Evolutionary conservation across 202 grass and related monocot species (phyloP).

Genomic region (Elaeis oleifera): DNA sequence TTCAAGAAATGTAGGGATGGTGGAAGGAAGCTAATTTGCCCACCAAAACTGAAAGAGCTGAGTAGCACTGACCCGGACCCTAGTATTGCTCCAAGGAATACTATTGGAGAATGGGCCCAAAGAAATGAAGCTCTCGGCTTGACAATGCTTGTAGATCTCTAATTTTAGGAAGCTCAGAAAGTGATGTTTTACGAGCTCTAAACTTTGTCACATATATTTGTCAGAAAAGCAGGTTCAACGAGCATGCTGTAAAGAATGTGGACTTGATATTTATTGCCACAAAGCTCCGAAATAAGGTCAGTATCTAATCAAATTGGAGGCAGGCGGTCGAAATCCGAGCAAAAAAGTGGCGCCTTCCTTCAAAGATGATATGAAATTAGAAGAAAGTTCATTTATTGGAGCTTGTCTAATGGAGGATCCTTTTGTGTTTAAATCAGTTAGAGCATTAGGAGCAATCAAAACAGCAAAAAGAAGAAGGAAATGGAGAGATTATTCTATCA

Average conservation of each 20-base stretch:
- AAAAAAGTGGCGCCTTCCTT: too few relatives aligned
- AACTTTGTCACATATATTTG: constrained; percentile 60
- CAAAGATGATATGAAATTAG: too few relatives aligned
- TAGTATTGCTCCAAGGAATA: constrained; percentile 65
- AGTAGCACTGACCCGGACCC: constrained; percentile 21
- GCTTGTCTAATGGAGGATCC: too few relatives aligned
- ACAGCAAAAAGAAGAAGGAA: constrained; percentile 12
- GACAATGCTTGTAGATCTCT: constrained; percentile 54
- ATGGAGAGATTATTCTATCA: constrained; percentile 40
- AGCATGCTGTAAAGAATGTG: too few relatives aligned
- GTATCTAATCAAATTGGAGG: too few relatives aligned
- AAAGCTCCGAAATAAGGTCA: too few relatives aligned
- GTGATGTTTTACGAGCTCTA: constrained; percentile 61
- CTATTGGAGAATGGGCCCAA: constrained; percentile 78
- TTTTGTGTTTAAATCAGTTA: too few relatives aligned
- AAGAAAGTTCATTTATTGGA: too few relatives aligned
- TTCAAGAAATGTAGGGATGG: too few relatives aligned
- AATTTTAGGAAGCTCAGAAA: constrained; percentile 40
- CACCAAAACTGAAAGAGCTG: constrained; percentile 61
- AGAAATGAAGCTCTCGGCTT: constrained; percentile 68
- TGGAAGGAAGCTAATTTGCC: too few relatives aligned
- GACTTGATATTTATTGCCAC: background rate
- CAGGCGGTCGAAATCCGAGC: too few relatives aligned
- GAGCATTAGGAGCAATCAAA: too few relatives aligned
- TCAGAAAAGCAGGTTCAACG: background rate